Evolutionary conservation across 2,329 filamentous ascomycete species (phyloP).

Genomic region (Neocatenulostroma microsporum): DNA sequence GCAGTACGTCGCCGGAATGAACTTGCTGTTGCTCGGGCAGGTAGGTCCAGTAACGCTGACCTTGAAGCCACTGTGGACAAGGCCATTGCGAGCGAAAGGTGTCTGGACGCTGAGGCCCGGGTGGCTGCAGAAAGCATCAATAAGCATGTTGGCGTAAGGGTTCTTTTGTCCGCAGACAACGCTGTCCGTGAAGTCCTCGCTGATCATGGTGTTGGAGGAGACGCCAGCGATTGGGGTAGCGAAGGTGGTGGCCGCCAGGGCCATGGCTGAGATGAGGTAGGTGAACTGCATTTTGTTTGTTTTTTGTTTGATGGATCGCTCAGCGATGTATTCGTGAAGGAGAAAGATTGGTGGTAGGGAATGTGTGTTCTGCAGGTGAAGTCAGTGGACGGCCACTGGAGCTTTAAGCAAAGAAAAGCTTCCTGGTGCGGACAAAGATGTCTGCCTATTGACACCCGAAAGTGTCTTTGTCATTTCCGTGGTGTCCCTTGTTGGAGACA

Average conservation of each 20-base stretch:
- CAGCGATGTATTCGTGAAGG: too few species aligned
- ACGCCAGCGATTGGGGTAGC: constrained; percentile 3
- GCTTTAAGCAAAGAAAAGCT: too few species aligned
- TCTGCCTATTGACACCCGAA: too few species aligned
- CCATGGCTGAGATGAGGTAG: constrained; percentile 5
- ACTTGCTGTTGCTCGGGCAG: constrained; percentile 15
- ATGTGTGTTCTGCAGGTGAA: too few species aligned
- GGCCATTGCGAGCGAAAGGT: constrained; percentile 11
- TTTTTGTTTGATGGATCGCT: not conserved
- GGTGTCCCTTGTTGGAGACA: too few species aligned
- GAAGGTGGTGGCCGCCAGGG: constrained; percentile 5
- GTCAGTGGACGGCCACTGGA: too few species aligned
- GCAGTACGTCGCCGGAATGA: constrained; percentile 19
- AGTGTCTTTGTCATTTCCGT: too few species aligned
- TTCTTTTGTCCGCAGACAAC: constrained; percentile 16
- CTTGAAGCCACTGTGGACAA: constrained; percentile 7
- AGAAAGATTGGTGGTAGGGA: not conserved
- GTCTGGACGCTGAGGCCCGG: constrained; percentile 13
- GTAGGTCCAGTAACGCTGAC: constrained; percentile 11
- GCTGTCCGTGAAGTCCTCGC: constrained; percentile 16
- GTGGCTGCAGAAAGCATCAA: constrained; percentile 17
- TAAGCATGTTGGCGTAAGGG: constrained; percentile 15
- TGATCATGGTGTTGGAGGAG: constrained; percentile 1
- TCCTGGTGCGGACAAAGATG: too few species aligned
- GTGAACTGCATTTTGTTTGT: constrained; percentile 6